Base-by-base conservation (phyloP, 164 flowering plant genomes). In the Liquidambar formosana region DNA sequence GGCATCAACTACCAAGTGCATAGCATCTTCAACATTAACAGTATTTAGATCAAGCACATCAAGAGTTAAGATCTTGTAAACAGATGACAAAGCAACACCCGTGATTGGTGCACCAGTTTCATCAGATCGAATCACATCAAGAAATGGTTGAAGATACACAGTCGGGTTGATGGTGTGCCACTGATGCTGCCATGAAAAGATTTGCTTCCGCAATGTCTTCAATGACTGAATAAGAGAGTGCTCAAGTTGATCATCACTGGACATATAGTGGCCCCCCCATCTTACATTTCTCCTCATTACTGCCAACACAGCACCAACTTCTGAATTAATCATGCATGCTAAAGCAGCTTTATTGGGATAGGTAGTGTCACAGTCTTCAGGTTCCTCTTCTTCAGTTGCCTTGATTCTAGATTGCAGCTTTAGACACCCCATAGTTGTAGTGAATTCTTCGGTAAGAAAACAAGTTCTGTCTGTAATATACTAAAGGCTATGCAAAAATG, bases 51-150 rank as follows among this genome's bases (percentile, higher is more conserved):
- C 86, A 74, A 83, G 79, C 52, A 86, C 73, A 65, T 86, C 84
- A 43, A 88, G 82, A 16, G 80, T 82, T 56, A 88, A 74, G 58
- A 88, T 79, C 74, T 86, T 88, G 69, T 80, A 82, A 51, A 88
- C 86, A 49, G 93, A 80, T 8, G 90, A 86, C 67, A 88, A 79
- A 63, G 93, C 90, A 58, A 80, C 85, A 66, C 93, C 85, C 47
- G 93, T 88, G 54, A 88, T 86, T n/a, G 89, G 90, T 63, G 89
- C 93, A 67, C 90, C 86, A 65, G 93, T 88, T 81, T 88, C 93
- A 75, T 83, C 93, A 9, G 90, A 88, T 64, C 75, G 82, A 57
- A 88, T 86, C 62, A 88, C 90, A 63, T 88, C 93, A 58, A 88
- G 60, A 77, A 88, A 88, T 9, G 93, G 93, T 75, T 82, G 86